Percentiles rank a stretch among this genome's conserved stretches.
phyloP scores from a whole-genome alignment of 768 basidiomycete genomes.

The Serendipita sp. region DNA sequence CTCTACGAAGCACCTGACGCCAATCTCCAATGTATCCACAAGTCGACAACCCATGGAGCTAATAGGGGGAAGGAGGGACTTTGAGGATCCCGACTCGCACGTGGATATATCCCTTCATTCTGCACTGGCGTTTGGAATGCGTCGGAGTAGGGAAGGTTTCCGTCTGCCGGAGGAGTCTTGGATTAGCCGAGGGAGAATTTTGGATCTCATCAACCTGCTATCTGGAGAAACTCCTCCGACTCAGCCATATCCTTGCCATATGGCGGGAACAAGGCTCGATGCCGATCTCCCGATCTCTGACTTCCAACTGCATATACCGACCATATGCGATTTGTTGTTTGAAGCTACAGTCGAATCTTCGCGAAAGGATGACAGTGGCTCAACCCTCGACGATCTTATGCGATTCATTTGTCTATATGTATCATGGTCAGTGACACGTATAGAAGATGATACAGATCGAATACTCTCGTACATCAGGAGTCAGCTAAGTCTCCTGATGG shows the following conservation, averaged over 20 bases:
- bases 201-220: background rate
- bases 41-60: too few species aligned
- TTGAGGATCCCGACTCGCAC: background rate
- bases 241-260: background rate
- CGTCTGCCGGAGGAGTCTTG: background rate
- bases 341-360: background rate
- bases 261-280: background rate
- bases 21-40: too few species aligned
- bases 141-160: background rate
- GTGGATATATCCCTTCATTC: conserved; percentile 3
- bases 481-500: background rate
- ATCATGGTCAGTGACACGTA: background rate
- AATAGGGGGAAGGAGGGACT: background rate
- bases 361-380: background rate
- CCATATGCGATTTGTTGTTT: background rate
- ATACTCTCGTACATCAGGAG: background rate
- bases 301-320: background rate
- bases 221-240: background rate
- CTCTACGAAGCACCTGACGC: too few species aligned
- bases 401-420: background rate
- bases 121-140: background rate
- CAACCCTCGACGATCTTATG: background rate
- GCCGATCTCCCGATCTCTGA: background rate
- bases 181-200: background rate
- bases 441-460: background rate